Evolutionary conservation across 2,329 filamentous ascomycete species (phyloP).

Genomic region (Basipetospora sp.): DNA sequence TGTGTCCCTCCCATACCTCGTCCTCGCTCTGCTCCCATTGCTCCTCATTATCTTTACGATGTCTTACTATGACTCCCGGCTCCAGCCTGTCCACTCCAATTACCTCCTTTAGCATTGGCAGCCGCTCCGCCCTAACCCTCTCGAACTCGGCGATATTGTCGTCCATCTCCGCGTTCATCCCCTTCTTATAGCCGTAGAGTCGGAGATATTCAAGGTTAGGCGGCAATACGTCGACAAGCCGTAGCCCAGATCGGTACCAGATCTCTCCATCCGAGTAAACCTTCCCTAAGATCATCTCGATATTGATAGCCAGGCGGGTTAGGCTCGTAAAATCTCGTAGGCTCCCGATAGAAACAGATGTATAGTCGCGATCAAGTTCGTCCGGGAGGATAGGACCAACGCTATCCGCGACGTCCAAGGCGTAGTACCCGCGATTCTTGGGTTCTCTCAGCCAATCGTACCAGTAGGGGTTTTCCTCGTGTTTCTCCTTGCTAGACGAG

Average conservation of each 20-base stretch:
- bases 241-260: background rate
- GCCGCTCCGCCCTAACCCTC: constrained; percentile 5
- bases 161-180: constrained; percentile 4
- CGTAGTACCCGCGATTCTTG: background rate
- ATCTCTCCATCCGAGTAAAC: background rate
- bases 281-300: background rate
- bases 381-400: background rate
- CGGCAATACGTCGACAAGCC: constrained; percentile 8
- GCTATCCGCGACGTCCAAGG: background rate
- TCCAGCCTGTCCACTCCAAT: background rate
- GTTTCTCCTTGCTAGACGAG: background rate
- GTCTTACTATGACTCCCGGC: too few relatives aligned
- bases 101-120: constrained; percentile 6
- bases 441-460: background rate
- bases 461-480: background rate
- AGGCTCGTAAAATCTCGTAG: constrained; percentile 7
- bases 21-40: too few relatives aligned
- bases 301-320: constrained; percentile 5
- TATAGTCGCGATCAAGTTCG: background rate
- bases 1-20: too few relatives aligned
- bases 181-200: constrained; percentile 8
- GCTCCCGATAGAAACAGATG: constrained; percentile 6
- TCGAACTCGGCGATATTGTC: constrained; percentile 6
- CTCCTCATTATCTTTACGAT: too few relatives aligned
- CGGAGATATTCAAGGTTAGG: constrained; percentile 8